Evolutionary conservation across 1,284 basidiomycete species (phyloP).

Genomic region (Prillingera fragicola): DNA sequence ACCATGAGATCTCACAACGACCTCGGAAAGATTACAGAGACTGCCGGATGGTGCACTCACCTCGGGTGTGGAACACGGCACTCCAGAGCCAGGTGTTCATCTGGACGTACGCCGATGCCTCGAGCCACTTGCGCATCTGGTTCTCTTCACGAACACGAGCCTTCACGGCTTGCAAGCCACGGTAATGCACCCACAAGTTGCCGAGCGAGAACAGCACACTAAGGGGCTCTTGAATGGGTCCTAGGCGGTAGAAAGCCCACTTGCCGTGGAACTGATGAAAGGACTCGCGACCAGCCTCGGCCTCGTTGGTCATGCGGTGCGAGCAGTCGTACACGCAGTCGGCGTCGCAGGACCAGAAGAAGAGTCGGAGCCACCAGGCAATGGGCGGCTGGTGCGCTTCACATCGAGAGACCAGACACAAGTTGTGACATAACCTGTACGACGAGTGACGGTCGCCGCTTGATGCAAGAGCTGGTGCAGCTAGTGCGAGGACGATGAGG

Average conservation of each 20-base stretch:
- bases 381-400: slow-evolving; percentile 48
- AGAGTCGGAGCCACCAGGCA: slow-evolving; percentile 53
- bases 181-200: slow-evolving; percentile 70
- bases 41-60: slow-evolving; percentile 53
- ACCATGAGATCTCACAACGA: too few species aligned
- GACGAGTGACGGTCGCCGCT: slow-evolving; percentile 58
- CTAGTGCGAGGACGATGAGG: slow-evolving; percentile 11
- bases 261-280: slow-evolving; percentile 88
- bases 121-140: slow-evolving; percentile 66
- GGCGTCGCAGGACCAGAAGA: slow-evolving; percentile 68
- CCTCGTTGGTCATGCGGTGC: slow-evolving; percentile 68
- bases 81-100: slow-evolving; percentile 94
- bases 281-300: slow-evolving; percentile 43
- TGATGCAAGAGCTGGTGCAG: slow-evolving; percentile 44
- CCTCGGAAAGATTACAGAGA: too few species aligned
- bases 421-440: slow-evolving; percentile 55
- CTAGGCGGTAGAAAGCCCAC: slow-evolving; percentile 86
- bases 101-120: slow-evolving; percentile 64
- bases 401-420: slow-evolving; percentile 40
- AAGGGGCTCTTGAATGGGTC: slow-evolving; percentile 89
- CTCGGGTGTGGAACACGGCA: slow-evolving; percentile 84
- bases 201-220: slow-evolving; percentile 81
- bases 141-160: slow-evolving; percentile 56
- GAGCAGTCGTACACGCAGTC: slow-evolving; percentile 88
- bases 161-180: slow-evolving; percentile 55